Conservation (phyloP, 1,284 basidiomycete species). For the Ganoderma lucidum region DNA sequence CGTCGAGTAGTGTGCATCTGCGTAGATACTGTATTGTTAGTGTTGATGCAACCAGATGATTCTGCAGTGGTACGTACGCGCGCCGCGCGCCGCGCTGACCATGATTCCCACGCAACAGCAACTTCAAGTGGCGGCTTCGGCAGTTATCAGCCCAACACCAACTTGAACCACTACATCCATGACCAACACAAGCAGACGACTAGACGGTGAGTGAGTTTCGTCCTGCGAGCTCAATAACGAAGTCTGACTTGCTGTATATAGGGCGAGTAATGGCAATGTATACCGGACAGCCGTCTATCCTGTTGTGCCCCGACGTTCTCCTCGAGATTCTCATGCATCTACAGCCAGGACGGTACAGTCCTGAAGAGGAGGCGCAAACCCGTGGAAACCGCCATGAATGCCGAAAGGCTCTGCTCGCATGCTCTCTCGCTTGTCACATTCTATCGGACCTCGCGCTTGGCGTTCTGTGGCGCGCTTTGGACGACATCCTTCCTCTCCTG, state of each 20-base stretch:
- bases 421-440: neutral
- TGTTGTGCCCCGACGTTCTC: neutral
- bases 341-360: neutral
- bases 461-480: neutral
- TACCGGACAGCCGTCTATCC: neutral
- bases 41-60: neutral
- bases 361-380: neutral
- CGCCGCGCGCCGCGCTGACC: neutral
- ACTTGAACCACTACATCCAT: neutral
- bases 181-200: neutral
- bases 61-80: neutral
- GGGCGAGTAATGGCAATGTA: neutral
- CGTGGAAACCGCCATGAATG: neutral
- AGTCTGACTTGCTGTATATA: neutral
- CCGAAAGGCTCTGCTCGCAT: neutral
- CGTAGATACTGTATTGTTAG: neutral
- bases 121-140: neutral
- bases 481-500: neutral
- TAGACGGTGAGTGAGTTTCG: neutral
- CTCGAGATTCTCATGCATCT: neutral
- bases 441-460: neutral
- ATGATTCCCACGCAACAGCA: neutral
- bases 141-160: neutral
- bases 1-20: neutral
- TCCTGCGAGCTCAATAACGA: neutral